Percentiles rank a stretch among this genome's conserved stretches.
Evolutionary conservation across 1,284 basidiomycete species (phyloP).

Genomic region (Agaricales sp.): DNA sequence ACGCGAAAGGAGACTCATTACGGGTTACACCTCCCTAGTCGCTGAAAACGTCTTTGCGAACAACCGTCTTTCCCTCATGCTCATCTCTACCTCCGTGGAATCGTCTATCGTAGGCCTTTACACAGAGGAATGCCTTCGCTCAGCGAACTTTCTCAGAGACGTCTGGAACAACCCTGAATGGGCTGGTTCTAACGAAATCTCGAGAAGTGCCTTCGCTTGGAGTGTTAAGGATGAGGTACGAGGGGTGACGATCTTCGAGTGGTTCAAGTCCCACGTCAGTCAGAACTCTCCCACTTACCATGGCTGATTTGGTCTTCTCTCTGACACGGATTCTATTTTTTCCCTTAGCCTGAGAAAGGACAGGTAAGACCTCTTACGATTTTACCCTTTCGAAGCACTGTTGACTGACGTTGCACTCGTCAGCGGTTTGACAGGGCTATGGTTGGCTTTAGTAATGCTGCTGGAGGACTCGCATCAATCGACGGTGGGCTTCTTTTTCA

Average conservation of each 20-base stretch:
- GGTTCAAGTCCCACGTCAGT: conserved; percentile 2
- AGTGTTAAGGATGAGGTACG: not conserved
- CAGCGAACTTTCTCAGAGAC: not conserved
- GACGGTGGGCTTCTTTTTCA: not conserved
- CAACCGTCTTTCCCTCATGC: conserved; percentile 21
- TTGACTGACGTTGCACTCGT: not conserved
- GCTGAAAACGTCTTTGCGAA: conserved; percentile 22
- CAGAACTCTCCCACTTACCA: too few relatives aligned
- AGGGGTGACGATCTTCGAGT: conserved; percentile 2
- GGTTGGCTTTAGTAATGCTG: not conserved
- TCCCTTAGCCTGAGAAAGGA: not conserved
- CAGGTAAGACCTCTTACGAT: too few relatives aligned
- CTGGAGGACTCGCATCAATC: not conserved
- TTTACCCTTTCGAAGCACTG: too few relatives aligned
- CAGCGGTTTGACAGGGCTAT: conserved; percentile 3
- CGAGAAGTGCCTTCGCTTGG: not conserved
- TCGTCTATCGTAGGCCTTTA: conserved; percentile 2
- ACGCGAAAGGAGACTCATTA: not conserved
- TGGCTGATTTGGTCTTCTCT: too few relatives aligned
- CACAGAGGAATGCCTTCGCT: not conserved
- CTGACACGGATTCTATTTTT: too few relatives aligned
- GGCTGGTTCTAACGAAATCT: not conserved
- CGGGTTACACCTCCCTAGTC: conserved; percentile 9
- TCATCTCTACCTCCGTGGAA: conserved; percentile 17
- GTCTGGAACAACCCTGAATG: not conserved